phyloP scores from a whole-genome alignment of 2,329 filamentous ascomycete species.

The Fusarium annulatum region DNA sequence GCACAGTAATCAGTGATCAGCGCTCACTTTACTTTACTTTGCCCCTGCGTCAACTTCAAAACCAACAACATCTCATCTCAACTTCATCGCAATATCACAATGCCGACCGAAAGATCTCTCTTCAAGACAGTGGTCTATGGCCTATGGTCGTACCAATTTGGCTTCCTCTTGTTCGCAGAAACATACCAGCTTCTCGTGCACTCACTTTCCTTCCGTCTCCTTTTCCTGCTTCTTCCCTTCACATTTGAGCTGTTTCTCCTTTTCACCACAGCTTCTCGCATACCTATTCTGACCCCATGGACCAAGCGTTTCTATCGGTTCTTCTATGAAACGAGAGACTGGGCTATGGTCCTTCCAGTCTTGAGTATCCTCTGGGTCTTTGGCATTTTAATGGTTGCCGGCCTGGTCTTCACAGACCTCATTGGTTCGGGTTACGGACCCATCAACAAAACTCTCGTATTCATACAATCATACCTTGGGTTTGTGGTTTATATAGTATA shows the following conservation, averaged over 20 bases:
- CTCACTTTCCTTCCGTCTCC: not conserved
- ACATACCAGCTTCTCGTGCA: not conserved
- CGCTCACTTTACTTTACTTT: not conserved
- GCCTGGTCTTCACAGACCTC: constrained; percentile 11
- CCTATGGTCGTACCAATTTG: constrained; percentile 27
- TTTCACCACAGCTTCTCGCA: constrained; percentile 35
- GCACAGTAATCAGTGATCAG: constrained; percentile 9
- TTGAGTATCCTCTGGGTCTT: constrained; percentile 31
- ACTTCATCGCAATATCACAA: not conserved
- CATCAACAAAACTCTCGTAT: not conserved
- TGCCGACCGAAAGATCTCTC: constrained; percentile 1
- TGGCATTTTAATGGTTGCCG: constrained; percentile 4
- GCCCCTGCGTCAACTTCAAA: not conserved
- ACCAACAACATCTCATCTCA: not conserved
- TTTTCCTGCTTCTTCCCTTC: constrained; percentile 14
- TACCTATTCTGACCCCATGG: not conserved
- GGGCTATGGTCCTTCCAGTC: constrained; percentile 29
- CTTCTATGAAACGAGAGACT: constrained; percentile 34
- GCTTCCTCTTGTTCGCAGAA: not conserved
- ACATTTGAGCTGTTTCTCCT: constrained; percentile 36
- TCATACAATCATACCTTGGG: not conserved
- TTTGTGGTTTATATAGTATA: constrained; percentile 1
- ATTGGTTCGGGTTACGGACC: constrained; percentile 5
- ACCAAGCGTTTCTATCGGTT: constrained; percentile 11
- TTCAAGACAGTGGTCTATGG: constrained; percentile 1